These are phyloP conservation scores for Colletotrichum lini DNA, from an alignment of 2,329 filamentous ascomycete species.

Conservation along the genomic window DNA sequence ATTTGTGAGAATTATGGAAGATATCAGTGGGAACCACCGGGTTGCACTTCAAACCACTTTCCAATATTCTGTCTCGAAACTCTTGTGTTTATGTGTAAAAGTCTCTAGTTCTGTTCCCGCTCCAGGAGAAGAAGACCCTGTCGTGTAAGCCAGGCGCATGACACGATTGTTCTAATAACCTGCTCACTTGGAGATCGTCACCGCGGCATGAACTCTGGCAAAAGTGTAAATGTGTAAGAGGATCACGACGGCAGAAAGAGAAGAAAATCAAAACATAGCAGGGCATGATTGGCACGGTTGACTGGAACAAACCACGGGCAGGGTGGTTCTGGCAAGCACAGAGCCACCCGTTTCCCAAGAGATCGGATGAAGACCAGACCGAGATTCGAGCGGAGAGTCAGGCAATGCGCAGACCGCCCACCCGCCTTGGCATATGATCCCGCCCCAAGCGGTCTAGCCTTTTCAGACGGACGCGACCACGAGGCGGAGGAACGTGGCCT, in stretches of 20 bases:
- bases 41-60: too few species aligned
- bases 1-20: too few species aligned
- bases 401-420: conserved; percentile 10
- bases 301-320: background rate
- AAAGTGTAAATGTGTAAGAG: background rate
- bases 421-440: background rate
- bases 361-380: conserved; percentile 32
- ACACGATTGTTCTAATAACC: too few species aligned
- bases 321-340: background rate
- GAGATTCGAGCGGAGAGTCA: conserved; percentile 8
- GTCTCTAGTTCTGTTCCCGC: too few species aligned
- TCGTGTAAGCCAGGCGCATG: too few species aligned
- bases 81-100: too few species aligned
- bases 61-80: too few species aligned
- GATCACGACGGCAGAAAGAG: background rate
- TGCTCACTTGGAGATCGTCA: too few species aligned
- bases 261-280: background rate
- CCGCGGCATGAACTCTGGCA: too few species aligned
- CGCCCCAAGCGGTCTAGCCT: background rate
- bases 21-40: too few species aligned
- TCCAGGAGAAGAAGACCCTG: too few species aligned
- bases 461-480: conserved; percentile 12
- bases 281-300: background rate
- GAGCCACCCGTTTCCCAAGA: background rate
- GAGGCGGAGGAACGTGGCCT: background rate